Conservation (phyloP, 768 basidiomycete genomes). For the Lyophyllum atratum region DNA sequence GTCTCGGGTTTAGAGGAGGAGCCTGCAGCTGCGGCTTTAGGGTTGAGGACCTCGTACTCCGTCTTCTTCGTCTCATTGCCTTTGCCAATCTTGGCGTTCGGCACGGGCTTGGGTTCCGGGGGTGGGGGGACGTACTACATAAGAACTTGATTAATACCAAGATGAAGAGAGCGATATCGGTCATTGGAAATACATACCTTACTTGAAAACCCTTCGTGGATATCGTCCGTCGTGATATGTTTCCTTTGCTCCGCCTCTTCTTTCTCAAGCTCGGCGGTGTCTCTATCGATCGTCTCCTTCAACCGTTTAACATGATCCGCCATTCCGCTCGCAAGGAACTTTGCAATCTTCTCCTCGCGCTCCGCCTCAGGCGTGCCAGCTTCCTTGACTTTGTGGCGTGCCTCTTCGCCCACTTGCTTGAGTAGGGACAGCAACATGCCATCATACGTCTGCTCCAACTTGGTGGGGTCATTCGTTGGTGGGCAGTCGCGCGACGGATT, state of each 20-base stretch:
- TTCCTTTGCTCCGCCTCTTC: constrained; percentile 81
- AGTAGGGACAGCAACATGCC: constrained; percentile 85
- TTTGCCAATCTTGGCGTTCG: constrained; percentile 46
- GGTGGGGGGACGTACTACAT: constrained; percentile 73
- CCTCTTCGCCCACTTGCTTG: constrained; percentile 66
- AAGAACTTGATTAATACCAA: background rate
- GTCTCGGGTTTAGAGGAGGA: no score
- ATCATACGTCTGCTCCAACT: constrained; percentile 84
- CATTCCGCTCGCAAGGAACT: constrained; percentile 62
- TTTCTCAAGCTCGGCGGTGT: constrained; percentile 59
- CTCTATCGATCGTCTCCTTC: constrained; percentile 59
- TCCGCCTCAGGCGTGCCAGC: constrained; percentile 47
- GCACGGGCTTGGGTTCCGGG: constrained; percentile 69
- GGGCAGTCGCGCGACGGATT: constrained; percentile 78
- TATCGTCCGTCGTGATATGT: constrained; percentile 93
- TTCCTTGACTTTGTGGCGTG: constrained; percentile 54
- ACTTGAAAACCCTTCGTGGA: constrained; percentile 85
- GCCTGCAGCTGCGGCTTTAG: constrained; percentile 43
- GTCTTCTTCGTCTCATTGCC: constrained; percentile 47
- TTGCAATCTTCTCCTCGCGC: constrained; percentile 57
- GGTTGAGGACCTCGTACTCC: constrained; percentile 78
- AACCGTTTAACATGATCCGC: constrained; percentile 68
- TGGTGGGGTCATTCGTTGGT: constrained; percentile 65
- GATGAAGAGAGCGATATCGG: background rate
- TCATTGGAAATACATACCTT: constrained; percentile 59